A percentile compares a stretch with the other conserved stretches of the same genome.
phyloP scores from a whole-genome alignment of 495 filamentous ascomycete species.

The Bacidia gigantensis region DNA sequence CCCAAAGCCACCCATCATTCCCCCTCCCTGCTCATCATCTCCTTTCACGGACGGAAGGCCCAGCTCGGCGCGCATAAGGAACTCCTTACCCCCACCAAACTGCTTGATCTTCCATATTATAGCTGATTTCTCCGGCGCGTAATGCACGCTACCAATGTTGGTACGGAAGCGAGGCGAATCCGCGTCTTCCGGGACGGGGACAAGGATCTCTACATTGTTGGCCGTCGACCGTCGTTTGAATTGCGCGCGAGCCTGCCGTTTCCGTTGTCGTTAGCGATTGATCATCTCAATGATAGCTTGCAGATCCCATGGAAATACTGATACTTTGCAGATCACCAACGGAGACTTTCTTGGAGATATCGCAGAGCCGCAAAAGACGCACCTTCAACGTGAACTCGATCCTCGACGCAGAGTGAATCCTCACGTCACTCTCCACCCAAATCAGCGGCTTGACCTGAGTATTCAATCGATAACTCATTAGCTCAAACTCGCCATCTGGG shows the following conservation, averaged over 20 bases:
- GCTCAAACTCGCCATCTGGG: slow-evolving; percentile 95
- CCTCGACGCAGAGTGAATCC: slow-evolving; percentile 82
- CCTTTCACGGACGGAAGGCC: slow-evolving; percentile 89
- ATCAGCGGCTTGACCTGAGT: slow-evolving; percentile 97
- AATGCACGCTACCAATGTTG: slow-evolving; percentile 96
- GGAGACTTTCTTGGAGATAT: background rate
- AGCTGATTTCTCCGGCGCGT: slow-evolving; percentile 91
- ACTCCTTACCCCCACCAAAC: slow-evolving; percentile 95
- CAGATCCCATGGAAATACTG: background rate
- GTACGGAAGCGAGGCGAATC: slow-evolving; percentile 94
- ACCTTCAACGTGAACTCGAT: slow-evolving; percentile 99
- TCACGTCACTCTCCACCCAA: slow-evolving; percentile 97
- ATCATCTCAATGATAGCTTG: background rate
- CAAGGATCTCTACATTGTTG: slow-evolving; percentile 97
- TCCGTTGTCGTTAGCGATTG: background rate
- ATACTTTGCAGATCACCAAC: background rate
- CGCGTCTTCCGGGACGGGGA: slow-evolving; percentile 95
- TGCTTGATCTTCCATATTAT: slow-evolving; percentile 99
- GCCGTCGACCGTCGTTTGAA: slow-evolving; percentile 97
- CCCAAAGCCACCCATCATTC: slow-evolving; percentile 92
- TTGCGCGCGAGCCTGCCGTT: slow-evolving; percentile 66
- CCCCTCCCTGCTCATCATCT: slow-evolving; percentile 88
- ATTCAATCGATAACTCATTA: slow-evolving; percentile 98
- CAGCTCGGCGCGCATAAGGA: slow-evolving; percentile 98
- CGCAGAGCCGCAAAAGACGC: slow-evolving; percentile 3